phyloP scores from a whole-genome alignment of 345 rosid genomes.

The Sonneratia caseolaris region DNA sequence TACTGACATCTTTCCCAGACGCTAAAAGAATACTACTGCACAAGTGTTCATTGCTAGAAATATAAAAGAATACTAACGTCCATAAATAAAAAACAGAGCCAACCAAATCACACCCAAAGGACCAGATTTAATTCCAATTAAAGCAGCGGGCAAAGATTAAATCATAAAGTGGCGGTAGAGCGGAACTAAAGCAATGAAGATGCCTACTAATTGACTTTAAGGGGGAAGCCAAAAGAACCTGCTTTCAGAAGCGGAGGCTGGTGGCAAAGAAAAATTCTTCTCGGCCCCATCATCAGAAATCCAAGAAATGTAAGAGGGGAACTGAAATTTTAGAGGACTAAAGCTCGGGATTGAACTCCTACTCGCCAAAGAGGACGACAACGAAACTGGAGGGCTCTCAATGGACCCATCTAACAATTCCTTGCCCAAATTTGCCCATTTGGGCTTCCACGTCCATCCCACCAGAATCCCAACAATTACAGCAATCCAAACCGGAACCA shows the following conservation, averaged over 20 bases:
- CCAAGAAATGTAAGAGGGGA: slow-evolving; percentile 42
- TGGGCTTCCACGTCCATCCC: slow-evolving; percentile 95
- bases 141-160: not conserved
- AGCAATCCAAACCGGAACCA: slow-evolving; percentile 74
- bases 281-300: slow-evolving; percentile 21
- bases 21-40: too few relatives aligned
- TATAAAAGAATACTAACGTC: not conserved
- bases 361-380: not conserved
- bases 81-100: too few relatives aligned
- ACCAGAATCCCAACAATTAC: slow-evolving; percentile 69
- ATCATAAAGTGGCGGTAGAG: not conserved
- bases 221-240: slow-evolving; percentile 30
- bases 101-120: not conserved
- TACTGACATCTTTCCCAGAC: not conserved
- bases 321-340: slow-evolving; percentile 38
- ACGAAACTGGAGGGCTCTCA: not conserved
- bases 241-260: slow-evolving; percentile 21
- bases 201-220: not conserved
- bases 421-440: slow-evolving; percentile 61
- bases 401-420: slow-evolving; percentile 23
- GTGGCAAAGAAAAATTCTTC: slow-evolving; percentile 16
- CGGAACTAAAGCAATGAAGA: not conserved
- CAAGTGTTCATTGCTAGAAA: not conserved
- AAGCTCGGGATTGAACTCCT: slow-evolving; percentile 27
- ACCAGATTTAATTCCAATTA: not conserved